Percentiles rank a stretch among this genome's conserved stretches.
phyloP scores from a whole-genome alignment of 164 flowering plant genomes.

The Paratinospora sagittata region DNA sequence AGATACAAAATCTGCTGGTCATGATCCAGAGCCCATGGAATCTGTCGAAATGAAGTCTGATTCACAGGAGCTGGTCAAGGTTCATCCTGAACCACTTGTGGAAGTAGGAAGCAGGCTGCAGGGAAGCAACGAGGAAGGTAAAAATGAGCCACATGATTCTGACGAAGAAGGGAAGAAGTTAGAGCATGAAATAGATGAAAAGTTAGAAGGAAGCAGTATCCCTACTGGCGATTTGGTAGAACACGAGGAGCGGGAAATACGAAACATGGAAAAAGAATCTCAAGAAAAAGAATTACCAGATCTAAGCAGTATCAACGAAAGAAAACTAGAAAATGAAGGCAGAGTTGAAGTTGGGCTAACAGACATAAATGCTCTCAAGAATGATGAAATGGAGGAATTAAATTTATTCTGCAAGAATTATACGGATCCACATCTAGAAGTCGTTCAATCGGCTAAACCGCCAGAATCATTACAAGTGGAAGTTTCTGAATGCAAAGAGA shows the following conservation, averaged over 20 bases:
- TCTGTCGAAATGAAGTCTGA: no score
- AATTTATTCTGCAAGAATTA: conserved; percentile 7
- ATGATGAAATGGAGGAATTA: conserved; percentile 3
- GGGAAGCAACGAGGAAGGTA: no score
- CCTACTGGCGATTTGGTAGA: neutral
- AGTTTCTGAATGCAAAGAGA: conserved; percentile 20
- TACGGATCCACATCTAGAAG: conserved; percentile 15
- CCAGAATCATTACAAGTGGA: conserved; percentile 14
- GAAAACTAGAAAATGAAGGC: neutral
- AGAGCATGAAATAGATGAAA: neutral
- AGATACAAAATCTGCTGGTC: conserved; percentile 5
- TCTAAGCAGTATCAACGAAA: neutral
- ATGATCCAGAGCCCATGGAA: no score
- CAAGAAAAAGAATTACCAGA: conserved; percentile 3
- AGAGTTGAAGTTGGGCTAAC: conserved; percentile 1
- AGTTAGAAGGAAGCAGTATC: neutral
- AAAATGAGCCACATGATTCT: no score
- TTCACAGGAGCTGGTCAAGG: no score
- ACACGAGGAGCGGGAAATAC: neutral
- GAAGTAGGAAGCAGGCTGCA: no score
- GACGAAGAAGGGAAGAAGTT: no score
- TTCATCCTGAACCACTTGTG: no score
- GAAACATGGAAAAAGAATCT: conserved; percentile 1
- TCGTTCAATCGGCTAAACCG: conserved; percentile 9
- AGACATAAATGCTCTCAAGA: neutral